Evolutionary conservation across 257 asterid species (phyloP).

Genomic region (Nemophila menziesii): DNA sequence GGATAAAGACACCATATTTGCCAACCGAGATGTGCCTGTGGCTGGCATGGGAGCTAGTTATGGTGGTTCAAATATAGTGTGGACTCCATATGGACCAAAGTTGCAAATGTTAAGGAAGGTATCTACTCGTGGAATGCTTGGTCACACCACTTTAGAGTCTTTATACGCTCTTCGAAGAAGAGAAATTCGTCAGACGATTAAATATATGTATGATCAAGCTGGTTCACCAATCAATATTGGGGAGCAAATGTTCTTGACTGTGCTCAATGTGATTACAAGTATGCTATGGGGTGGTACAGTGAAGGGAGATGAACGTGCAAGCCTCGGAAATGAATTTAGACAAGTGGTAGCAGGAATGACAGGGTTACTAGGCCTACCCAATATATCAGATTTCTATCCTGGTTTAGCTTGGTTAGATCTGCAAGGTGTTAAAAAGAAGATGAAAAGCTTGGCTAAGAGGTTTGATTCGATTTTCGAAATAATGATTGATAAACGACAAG

Average conservation of each 20-base stretch:
- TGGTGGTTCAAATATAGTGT: slow-evolving; percentile 58
- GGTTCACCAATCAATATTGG: slow-evolving; percentile 43
- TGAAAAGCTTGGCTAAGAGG: slow-evolving; percentile 25
- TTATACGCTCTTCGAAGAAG: slow-evolving; percentile 36
- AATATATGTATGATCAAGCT: slow-evolving; percentile 18
- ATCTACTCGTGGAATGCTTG: slow-evolving; percentile 54
- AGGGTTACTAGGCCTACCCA: slow-evolving; percentile 38
- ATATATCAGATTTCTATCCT: slow-evolving; percentile 63
- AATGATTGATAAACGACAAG: slow-evolving; percentile 32
- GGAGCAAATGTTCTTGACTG: slow-evolving; percentile 49
- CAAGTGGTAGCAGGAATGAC: slow-evolving; percentile 41
- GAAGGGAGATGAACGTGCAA: slow-evolving; percentile 39
- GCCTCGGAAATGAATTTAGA: slow-evolving; percentile 49
- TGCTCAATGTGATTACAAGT: slow-evolving; percentile 59
- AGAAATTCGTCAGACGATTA: slow-evolving; percentile 35
- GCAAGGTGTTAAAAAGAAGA: slow-evolving; percentile 52
- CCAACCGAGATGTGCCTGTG: slow-evolving; percentile 62
- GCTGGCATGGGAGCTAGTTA: slow-evolving; percentile 45
- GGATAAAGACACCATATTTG: slow-evolving; percentile 51
- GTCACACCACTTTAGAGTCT: slow-evolving; percentile 34
- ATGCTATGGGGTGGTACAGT: slow-evolving; percentile 80
- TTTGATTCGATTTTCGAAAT: slow-evolving; percentile 49
- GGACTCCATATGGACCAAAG: slow-evolving; percentile 63
- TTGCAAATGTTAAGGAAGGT: slow-evolving; percentile 72
- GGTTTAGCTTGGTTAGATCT: slow-evolving; percentile 45